Percentiles rank a stretch among this genome's conserved stretches.
These are phyloP conservation scores for Penicillium carneum DNA, from an alignment of 2,329 filamentous ascomycete species.

Conservation along the genomic window DNA sequence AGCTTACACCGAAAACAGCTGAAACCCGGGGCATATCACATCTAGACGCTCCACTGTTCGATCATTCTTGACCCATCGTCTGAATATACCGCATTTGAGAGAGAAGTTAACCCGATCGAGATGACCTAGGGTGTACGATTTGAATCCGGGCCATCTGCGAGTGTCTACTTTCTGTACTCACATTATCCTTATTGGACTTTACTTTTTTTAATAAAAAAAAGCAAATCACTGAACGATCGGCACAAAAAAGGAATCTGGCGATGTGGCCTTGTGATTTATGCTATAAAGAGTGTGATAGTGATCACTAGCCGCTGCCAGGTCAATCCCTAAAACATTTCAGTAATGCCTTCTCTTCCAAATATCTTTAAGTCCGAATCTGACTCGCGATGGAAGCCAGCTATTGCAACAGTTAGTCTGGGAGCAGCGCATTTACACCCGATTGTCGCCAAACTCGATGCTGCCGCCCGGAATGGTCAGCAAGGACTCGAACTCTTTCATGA, in stretches of 20 bases:
- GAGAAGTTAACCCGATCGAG: conserved; percentile 1
- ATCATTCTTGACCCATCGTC: not conserved
- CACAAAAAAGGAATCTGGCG: conserved; percentile 21
- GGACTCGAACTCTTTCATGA: conserved; percentile 75
- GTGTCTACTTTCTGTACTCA: not conserved
- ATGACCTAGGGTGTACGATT: conserved; percentile 10
- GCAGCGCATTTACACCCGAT: conserved; percentile 29
- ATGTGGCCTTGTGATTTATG: conserved; percentile 2
- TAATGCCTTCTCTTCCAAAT: conserved; percentile 31
- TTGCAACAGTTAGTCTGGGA: conserved; percentile 36
- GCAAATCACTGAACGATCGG: conserved; percentile 19
- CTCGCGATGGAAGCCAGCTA: conserved; percentile 32
- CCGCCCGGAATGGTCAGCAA: conserved; percentile 53
- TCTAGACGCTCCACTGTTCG: not conserved
- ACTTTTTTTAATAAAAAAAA: not conserved
- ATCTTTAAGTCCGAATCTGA: conserved; percentile 21
- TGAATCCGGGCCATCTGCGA: conserved; percentile 3
- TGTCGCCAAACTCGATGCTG: conserved; percentile 42
- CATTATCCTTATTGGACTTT: not conserved
- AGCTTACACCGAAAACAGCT: conserved; percentile 15
- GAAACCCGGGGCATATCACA: conserved; percentile 11
- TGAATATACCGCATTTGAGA: conserved; percentile 12
- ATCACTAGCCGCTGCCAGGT: not conserved
- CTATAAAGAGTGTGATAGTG: conserved; percentile 8
- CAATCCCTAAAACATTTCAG: not conserved